Evolutionary conservation across 768 basidiomycete species (phyloP).

Genomic region (Agrocybe praecox): DNA sequence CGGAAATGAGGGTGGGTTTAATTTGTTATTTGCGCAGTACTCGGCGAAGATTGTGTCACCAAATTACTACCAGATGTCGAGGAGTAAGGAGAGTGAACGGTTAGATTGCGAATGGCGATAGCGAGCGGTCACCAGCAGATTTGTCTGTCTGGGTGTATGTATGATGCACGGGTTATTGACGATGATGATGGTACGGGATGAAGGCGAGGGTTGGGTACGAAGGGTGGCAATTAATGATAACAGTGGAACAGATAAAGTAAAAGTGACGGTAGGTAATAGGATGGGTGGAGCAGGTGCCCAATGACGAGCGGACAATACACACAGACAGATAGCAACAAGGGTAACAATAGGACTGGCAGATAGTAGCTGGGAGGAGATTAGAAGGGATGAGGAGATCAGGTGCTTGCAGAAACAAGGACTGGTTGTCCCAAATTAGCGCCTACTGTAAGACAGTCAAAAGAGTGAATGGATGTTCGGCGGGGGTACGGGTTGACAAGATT

Average conservation of each 20-base stretch:
- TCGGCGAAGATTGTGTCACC: background rate
- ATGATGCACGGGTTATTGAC: background rate
- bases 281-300: background rate
- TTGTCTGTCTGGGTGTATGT: too few species aligned
- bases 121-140: background rate
- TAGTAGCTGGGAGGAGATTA: constrained; percentile 1
- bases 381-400: background rate
- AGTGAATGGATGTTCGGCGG: background rate
- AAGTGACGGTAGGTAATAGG: background rate
- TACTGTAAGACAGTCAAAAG: background rate
- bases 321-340: background rate
- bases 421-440: background rate
- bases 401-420: background rate
- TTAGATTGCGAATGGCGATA: background rate
- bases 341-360: background rate
- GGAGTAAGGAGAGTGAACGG: background rate
- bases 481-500: background rate
- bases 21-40: background rate
- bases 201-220: background rate
- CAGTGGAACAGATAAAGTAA: background rate
- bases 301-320: background rate
- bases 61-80: background rate
- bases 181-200: background rate
- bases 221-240: background rate
- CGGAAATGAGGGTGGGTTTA: background rate